Percentiles rank a stretch among this genome's conserved stretches.
phyloP scores from a whole-genome alignment of 108 stramenopile genomes.

The Fragilaria radians region DNA sequence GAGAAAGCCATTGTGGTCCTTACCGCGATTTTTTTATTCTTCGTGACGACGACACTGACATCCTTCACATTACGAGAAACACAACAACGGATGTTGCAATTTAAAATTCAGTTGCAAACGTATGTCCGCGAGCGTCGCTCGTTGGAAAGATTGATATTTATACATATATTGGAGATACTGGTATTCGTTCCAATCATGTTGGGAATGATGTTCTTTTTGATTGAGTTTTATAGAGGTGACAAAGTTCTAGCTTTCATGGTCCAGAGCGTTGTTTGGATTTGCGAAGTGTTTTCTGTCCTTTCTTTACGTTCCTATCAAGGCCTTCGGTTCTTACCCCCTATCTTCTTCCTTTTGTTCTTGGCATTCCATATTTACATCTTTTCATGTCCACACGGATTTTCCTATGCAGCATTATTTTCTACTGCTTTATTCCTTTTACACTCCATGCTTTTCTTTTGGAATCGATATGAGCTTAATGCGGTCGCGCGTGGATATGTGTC shows the following conservation, averaged over 20 bases:
- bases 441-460: slow-evolving; percentile 88
- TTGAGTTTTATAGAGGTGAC: slow-evolving; percentile 88
- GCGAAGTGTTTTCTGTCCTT: slow-evolving; percentile 89
- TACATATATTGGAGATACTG: slow-evolving; percentile 70
- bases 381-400: slow-evolving; percentile 85
- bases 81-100: slow-evolving; percentile 95
- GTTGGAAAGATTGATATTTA: slow-evolving; percentile 44
- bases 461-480: slow-evolving; percentile 87
- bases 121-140: slow-evolving; percentile 43
- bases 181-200: slow-evolving; percentile 94
- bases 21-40: slow-evolving; percentile 84
- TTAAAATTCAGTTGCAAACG: slow-evolving; percentile 77
- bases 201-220: slow-evolving; percentile 90
- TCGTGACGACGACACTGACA: slow-evolving; percentile 85
- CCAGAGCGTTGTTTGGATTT: slow-evolving; percentile 84
- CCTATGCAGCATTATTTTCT: slow-evolving; percentile 73
- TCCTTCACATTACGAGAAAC: slow-evolving; percentile 90
- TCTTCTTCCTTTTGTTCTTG: slow-evolving; percentile 84
- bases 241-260: slow-evolving; percentile 87
- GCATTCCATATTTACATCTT: slow-evolving; percentile 94
- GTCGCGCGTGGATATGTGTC: slow-evolving; percentile 58
- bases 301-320: slow-evolving; percentile 57
- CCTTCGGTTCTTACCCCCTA: slow-evolving; percentile 82
- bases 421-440: slow-evolving; percentile 72
- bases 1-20: slow-evolving; percentile 64